Evolutionary conservation across 1,284 basidiomycete species (phyloP).

Genomic region (Cryptococcus jaspeensis): DNA sequence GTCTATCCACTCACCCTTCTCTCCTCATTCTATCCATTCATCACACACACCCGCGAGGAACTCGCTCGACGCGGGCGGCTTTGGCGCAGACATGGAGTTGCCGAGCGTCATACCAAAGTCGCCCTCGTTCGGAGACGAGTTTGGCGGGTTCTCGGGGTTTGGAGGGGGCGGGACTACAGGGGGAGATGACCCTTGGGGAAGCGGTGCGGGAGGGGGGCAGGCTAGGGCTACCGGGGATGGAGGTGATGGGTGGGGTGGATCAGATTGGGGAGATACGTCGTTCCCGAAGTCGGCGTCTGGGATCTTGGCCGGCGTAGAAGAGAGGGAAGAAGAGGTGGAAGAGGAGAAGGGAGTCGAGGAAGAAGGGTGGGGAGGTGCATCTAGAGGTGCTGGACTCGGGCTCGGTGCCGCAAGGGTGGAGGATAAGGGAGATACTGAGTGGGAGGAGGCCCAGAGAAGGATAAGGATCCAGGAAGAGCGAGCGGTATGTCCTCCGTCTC

Average conservation of each 20-base stretch:
- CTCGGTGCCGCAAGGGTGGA: background rate
- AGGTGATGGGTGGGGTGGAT: slow-evolving; percentile 14
- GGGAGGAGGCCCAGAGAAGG: slow-evolving; percentile 42
- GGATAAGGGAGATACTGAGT: slow-evolving; percentile 29
- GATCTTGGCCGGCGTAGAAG: background rate
- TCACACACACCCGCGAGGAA: background rate
- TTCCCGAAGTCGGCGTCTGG: background rate
- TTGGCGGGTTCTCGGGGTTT: slow-evolving; percentile 31
- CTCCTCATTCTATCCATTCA: background rate
- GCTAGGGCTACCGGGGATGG: background rate
- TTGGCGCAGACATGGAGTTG: no score
- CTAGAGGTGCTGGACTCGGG: background rate
- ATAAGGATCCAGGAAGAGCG: slow-evolving; percentile 33
- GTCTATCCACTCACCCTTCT: background rate
- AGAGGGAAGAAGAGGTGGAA: slow-evolving; percentile 3
- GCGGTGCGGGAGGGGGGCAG: background rate
- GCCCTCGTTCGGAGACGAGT: slow-evolving; percentile 32
- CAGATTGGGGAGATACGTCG: slow-evolving; percentile 1
- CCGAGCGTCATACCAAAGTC: slow-evolving; percentile 20
- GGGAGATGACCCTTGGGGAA: slow-evolving; percentile 26
- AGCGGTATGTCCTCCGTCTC: slow-evolving; percentile 23
- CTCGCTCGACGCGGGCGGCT: no score
- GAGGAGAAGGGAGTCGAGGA: slow-evolving; percentile 19
- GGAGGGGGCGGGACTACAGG: slow-evolving; percentile 1
- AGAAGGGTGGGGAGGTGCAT: slow-evolving; percentile 24